Evolutionary conservation across 2,329 filamentous ascomycete genomes (phyloP), one percentile per base, ranked within the genome.

Genomic region (Venturia pyrina): DNA sequence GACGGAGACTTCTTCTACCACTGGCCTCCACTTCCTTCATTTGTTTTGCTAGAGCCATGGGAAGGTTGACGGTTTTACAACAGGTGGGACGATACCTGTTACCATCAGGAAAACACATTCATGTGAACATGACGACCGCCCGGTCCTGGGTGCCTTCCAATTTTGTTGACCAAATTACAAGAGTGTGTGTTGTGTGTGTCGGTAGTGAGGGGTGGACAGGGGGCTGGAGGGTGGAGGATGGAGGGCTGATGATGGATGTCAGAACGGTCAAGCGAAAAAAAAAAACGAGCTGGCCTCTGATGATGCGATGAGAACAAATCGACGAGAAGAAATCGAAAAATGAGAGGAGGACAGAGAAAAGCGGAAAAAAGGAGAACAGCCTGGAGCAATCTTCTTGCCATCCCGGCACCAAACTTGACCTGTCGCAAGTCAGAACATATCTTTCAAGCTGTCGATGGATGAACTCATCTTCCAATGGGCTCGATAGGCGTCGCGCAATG

Each of bases 1-100:
- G 53, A n/a, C 53, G 40, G 53, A 59, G 53, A 59, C 53, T 59
- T 59, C 53, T 59, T 59, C 53, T 59, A 59, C 53, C 32, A 59
- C 5, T 34, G 28, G 53, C 32, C 53, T 59, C 53, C 37, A 59
- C 53, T n/a, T 34, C 53, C 28, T 59, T 59, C 53, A 37, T 59
- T 11, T n/a, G 15, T 59, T 59, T 59, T 59, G 53, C 53, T 59
- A 59, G 53, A 59, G 53, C 53, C 53, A 59, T 34, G 32, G 53
- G 53, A 59, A 59, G 53, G 53, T 37, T 37, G 53, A 59, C 53
- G 32, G 53, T 19, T 32, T 59, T 59, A 59, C n/a, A 32, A 37
- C 53, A 59, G 28, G 53, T 8, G 53, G 50, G 53, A 34, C 10
- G 48, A 59, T 34, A 19, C 28, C 53, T 59, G 53, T 59, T 19